phyloP scores from a whole-genome alignment of 768 basidiomycete species.

The Leucosporidium creatinivorum region DNA sequence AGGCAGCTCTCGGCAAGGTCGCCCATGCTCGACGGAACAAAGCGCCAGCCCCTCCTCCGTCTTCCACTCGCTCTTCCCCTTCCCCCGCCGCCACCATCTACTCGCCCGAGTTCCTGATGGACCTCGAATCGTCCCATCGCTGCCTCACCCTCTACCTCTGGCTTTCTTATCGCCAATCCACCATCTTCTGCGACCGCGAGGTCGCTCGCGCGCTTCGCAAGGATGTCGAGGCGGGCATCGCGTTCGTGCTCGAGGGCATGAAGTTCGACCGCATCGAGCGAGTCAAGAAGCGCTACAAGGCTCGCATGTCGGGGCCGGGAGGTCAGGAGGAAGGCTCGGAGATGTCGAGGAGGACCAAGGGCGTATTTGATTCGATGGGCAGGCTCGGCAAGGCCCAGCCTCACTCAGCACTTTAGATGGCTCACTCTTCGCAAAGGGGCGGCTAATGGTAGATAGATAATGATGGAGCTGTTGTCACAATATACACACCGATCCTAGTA shows the following conservation, averaged over 20 bases:
- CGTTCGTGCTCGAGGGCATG: slow-evolving; percentile 47
- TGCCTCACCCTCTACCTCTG: slow-evolving; percentile 72
- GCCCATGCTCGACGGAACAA: slow-evolving; percentile 1
- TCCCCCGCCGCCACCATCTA: not conserved
- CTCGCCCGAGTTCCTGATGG: slow-evolving; percentile 25
- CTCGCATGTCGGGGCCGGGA: no score
- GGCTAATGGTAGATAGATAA: no score
- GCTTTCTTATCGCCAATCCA: slow-evolving; percentile 63
- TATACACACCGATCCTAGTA: no score
- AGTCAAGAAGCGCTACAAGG: not conserved
- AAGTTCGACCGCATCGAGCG: slow-evolving; percentile 22
- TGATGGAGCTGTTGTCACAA: no score
- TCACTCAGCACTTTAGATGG: no score
- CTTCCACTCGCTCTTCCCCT: not conserved
- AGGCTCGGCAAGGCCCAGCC: no score
- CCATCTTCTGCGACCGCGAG: slow-evolving; percentile 58
- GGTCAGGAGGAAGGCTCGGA: no score
- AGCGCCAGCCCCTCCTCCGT: not conserved
- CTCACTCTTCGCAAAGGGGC: no score
- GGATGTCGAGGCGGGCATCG: slow-evolving; percentile 60
- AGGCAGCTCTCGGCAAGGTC: slow-evolving; percentile 47
- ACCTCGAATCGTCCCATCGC: slow-evolving; percentile 70
- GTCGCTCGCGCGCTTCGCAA: slow-evolving; percentile 53
- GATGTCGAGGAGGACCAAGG: no score
- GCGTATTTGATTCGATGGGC: no score